These are phyloP conservation scores for Begonia peltatifolia DNA, from an alignment of 306 rosid genomes.

Conservation along the genomic window DNA sequence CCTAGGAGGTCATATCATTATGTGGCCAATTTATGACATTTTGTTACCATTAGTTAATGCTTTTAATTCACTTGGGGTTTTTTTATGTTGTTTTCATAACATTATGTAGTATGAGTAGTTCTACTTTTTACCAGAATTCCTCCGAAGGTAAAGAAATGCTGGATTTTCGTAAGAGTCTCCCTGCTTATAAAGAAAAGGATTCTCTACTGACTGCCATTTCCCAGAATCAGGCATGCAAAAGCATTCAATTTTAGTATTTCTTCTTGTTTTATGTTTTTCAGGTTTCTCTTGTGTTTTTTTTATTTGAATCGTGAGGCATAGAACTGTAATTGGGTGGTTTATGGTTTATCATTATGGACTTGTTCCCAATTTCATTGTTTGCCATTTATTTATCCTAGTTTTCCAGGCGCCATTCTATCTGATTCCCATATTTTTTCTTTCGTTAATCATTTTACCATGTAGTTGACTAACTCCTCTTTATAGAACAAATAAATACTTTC, in stretches of 20 bases:
- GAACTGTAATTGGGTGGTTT: no score
- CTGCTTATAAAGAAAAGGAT: constrained; percentile 77
- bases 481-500: no score
- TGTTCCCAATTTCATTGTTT: background rate
- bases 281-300: background rate
- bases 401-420: no score
- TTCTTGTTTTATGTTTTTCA: no score
- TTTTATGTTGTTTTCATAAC: background rate
- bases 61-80: background rate
- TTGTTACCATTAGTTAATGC: no score
- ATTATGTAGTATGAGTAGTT: background rate
- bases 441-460: no score
- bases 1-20: no score
- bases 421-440: no score
- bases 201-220: constrained; percentile 49
- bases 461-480: no score
- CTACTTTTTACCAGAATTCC: constrained; percentile 43
- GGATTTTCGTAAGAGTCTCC: constrained; percentile 73
- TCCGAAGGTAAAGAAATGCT: constrained; percentile 60
- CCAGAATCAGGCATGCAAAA: constrained; percentile 51
- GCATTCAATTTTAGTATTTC: no score
- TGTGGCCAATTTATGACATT: no score
- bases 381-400: no score
- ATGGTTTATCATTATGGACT: background rate
- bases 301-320: background rate